Base-by-base conservation (phyloP, 2,329 filamentous ascomycete species). In the Penicillium sp. region DNA sequence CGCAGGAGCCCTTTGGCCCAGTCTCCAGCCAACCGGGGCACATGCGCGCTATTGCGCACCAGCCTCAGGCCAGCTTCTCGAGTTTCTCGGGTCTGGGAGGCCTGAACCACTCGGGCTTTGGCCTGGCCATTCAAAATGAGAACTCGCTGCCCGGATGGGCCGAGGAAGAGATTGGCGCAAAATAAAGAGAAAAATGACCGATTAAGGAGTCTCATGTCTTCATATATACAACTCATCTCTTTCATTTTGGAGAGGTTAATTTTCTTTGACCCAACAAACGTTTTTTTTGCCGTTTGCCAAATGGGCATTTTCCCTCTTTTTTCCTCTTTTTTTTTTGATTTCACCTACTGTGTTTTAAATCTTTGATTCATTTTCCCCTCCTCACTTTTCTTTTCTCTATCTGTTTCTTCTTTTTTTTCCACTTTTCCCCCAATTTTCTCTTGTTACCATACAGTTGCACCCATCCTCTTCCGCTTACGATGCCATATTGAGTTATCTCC, bases 121-220 rank as follows among this genome's bases (percentile, higher is more conserved):
- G 80, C 24, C 70, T 84, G 41, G 80, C 79, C 33, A 79, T 83
- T 50, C 74, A 78, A 52, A 77, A 75, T 51, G 79, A 81, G 54
- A 75, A 72, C 36, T 77, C 75, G 39, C 70, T 83, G 46, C 77
- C 77, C 12, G 81, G 80, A 44, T 84, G 81, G 80, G 80, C 78
- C 48, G 80, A 84, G 66, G 80, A 83, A 66, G 80, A 83, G 61
- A 75, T 81, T 52, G 75, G 76, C 51, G 77, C 76, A 24, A 78
- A 80, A 73, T 75, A 59, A 72, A 32, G 29, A 32, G 29, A 32
- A 32, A 32, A 32, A 49, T 45, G 37, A 36, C 36, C 48, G 36
- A n/a, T 12, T 3, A 4, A 38, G 11, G 11, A 25, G 9, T 39
- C 13, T 9, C 9, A 34, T 32, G 27, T 32, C 27, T 27, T 32